Evolutionary conservation across 2,329 filamentous ascomycete species (phyloP), one percentile per base, ranked within the genome.

Genomic region (Fusarium sp.): DNA sequence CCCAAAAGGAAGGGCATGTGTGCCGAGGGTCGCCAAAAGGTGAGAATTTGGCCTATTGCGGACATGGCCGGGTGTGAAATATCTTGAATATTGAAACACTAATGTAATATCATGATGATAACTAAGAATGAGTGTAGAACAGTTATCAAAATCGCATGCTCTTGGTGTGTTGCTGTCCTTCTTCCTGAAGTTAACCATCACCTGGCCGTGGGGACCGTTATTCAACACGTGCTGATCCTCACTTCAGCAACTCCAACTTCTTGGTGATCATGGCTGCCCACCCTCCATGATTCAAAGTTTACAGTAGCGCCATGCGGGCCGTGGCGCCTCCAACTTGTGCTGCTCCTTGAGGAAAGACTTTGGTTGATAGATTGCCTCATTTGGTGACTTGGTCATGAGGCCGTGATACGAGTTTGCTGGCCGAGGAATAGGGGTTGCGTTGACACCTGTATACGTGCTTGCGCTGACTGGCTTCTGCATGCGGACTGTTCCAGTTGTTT

Each of bases 281-380:
- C 62, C 56, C 62, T 68, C 62, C 56, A 63, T 61, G 18, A 37
- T 73, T 57, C 61, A 65, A 50, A 57, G 72, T 71, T 66, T 65
- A 54, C 61, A 63, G 67, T 73, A 75, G 74, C 64, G 71, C 58
- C 50, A 39, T 48, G 68, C 74, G 71, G 74, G 63, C 74, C 68
- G 74, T 39, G 33, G 61, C 65, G 68, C 60, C 56, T 72, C 65
- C 64, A 65, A 54, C 35, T 29, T 65, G 20, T 43, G 35, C 29
- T 67, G 57, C 39, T 59, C 13, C 48, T 56, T 63, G 31, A 29
- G 59, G 59, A 60, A 37, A 56, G 41, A 57, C 35, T 52, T 27
- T 62, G 29, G 45, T 31, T 48, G 22, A 35, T 58, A 45, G 22
- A 64, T 68, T 68, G 22, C 52, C 43, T 65, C 20, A 60, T 67